Evolutionary conservation across 495 filamentous ascomycete species (phyloP), one percentile per base, ranked within the genome.

Genomic region (Melanomma pulvis-pyrius): DNA sequence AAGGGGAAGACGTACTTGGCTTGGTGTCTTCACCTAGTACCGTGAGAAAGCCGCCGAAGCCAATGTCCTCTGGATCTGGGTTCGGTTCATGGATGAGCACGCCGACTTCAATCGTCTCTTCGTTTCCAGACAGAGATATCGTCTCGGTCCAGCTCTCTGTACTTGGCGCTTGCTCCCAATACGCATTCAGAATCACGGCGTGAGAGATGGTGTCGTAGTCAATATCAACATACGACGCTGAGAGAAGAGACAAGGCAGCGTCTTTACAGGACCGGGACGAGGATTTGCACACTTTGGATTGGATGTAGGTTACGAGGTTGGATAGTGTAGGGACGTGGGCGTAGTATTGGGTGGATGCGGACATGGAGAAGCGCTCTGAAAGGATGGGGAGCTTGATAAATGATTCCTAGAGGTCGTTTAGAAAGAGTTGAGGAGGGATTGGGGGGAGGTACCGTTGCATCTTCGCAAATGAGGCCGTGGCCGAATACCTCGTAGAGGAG

Each of bases 1-100:
- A 26, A 53, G 65, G 13, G 57, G 26, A 30, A 59, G 75, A 79
- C 81, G 58, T 84, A 90, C 88, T 84, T 63, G 87, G 83, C 67
- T 87, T 84, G 49, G 81, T 79, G 70, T 93, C 87, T 71, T 90
- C 81, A 49, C 91, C 92, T 0, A 97, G 78, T 11, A 93, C 90
- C 3, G 87, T 88, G 55, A 98, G 79, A 44, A 90, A 82, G 6
- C 94, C 94, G 7, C 87, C 88, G 49, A 97, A 80, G 44, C 88
- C 87, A 9, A 97, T 74, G 63, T 93, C 89, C 74, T 91, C 85
- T 0, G 82, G 74, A 61, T 91, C 88, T 49, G 82, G 77, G 24
- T 88, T 82, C 34, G 78, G 79, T 69, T 94, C 90, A 8, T 81
- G 77, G 7, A 82, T 84, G 48, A 98, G 76, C n/a, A 98, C 82